Base-by-base conservation (phyloP, 2,329 filamentous ascomycete species). In the Fusarium falciforme region DNA sequence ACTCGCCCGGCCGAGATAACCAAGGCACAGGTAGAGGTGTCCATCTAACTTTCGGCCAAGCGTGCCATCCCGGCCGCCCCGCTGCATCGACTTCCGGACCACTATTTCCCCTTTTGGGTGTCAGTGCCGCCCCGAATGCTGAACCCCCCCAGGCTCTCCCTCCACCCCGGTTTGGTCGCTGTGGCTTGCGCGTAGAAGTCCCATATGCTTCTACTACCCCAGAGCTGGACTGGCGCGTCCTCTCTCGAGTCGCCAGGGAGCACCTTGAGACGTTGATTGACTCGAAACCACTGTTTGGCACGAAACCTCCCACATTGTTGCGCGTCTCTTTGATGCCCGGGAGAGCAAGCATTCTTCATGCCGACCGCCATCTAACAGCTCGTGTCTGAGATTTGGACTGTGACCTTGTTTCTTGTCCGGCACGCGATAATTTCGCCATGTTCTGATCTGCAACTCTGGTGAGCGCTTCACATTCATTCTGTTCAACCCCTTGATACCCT, bases 301-400 rank as follows among this genome's bases (percentile, higher is more conserved):
- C 63, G 44, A 33, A 44, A 57, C 59, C 61, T 59, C 54, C 62
- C 55, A 47, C 60, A 49, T 66, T 63, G 68, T 55, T 69, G 62
- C 17, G 73, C 68, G 68, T 67, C 72, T 83, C 82, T 81, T 80
- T 81, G 77, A 84, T 82, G 47, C 77, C 84, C 81, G 83, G 85
- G 81, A 75, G 33, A 17, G 11, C 40, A 42, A 38, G 60, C 61
- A 31, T 42, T 63, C 27, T 40, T 63, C 47, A 44, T 52, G 52
- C 63, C 42, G 44, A 27, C 52, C 42, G 40, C 40, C 40, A 29
- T 67, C 59, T 55, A 54, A 65, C 62, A 42, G 17, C 14, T 36
- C 22, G 22, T 36, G 71, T 54, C 44, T 64, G 49, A 67, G 62
- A 64, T 70, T 58, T 49, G 60, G 42, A 33, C 60, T 20, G 58